Evolutionary conservation across 2,329 filamentous ascomycete species (phyloP), one percentile per base, ranked within the genome.

Genomic region (Raffaelea arxii): DNA sequence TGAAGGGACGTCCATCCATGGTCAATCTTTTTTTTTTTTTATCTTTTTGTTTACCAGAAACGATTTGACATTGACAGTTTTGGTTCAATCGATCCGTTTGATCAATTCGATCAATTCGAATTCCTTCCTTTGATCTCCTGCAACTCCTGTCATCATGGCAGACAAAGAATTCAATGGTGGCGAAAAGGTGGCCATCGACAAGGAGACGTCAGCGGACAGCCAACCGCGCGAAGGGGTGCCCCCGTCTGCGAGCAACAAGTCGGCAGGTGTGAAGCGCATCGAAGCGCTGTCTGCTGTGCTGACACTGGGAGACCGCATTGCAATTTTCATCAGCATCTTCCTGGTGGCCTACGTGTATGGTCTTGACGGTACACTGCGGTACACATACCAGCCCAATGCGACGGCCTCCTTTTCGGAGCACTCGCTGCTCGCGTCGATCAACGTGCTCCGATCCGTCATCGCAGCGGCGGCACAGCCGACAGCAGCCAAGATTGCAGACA

Each of bases 341-440:
- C 58, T 84, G 25, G 64, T 83, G 45, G 74, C 78, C 11, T 84
- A 82, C 58, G 75, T 71, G 27, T 84, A 83, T 57, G 74, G 76
- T 2, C 66, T 82, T 21, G 78, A 82, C 51, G 74, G 74, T 22
- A 74, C 67, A 1, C 65, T 81, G 38, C 70, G 78, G 14, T 72
- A 69, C 51, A 67, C 69, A 6, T 78, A 75, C 58, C 75, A 78
- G 66, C 67, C 77, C 6, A 59, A 65, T 43, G 79, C 78, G 2
- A 77, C 77, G 0, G 64, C 67, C 1, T 65, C 60, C 1, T 78
- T 73, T 51, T 55, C 56, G 3, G 49, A 63, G 6, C 78, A 83
- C 58, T 78, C 75, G 23, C 64, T 79, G 21, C 62, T 77, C 4
- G 66, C 77, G 2, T 77, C 77, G 4, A 65, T 82, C 55, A 75